phyloP scores from a whole-genome alignment of 2,329 filamentous ascomycete genomes.

The Pseudocercospora musae region DNA sequence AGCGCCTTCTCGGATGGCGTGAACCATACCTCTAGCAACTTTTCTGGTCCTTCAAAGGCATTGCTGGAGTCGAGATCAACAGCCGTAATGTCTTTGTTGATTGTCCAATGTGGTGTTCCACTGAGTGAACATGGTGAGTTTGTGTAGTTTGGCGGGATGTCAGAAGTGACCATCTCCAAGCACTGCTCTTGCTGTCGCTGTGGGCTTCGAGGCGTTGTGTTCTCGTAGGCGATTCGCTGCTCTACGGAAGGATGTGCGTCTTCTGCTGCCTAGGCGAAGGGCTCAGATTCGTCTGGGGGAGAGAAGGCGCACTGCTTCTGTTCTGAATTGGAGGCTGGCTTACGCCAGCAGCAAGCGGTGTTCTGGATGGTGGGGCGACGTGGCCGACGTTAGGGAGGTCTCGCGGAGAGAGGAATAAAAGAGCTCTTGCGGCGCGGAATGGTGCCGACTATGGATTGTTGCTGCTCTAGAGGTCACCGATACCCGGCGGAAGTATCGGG shows the following conservation, averaged over 20 bases:
- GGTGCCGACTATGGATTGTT: slow-evolving; percentile 61
- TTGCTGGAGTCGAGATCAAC: slow-evolving; percentile 90
- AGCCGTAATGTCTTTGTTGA: slow-evolving; percentile 85
- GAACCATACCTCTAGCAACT: slow-evolving; percentile 98
- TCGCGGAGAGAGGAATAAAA: slow-evolving; percentile 75
- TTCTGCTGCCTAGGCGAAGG: slow-evolving; percentile 97
- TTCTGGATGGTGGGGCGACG: slow-evolving; percentile 54
- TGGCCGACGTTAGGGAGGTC: slow-evolving; percentile 84
- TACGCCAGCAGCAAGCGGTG: slow-evolving; percentile 72
- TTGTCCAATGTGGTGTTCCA: slow-evolving; percentile 85
- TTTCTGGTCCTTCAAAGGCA: slow-evolving; percentile 97
- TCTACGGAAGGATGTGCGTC: slow-evolving; percentile 60
- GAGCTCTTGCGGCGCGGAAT: slow-evolving; percentile 85
- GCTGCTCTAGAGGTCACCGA: slow-evolving; percentile 74
- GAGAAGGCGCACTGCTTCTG: slow-evolving; percentile 83
- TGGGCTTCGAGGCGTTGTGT: neutral
- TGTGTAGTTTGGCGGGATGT: slow-evolving; percentile 76
- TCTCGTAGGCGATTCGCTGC: slow-evolving; percentile 6
- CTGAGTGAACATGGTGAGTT: slow-evolving; percentile 68
- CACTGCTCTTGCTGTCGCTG: slow-evolving; percentile 6
- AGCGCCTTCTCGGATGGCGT: slow-evolving; percentile 72
- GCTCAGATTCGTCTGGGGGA: slow-evolving; percentile 79
- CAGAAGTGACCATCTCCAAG: slow-evolving; percentile 77
- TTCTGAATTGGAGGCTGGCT: slow-evolving; percentile 67
- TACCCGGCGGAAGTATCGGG: slow-evolving; percentile 80